Conservation (phyloP, 441 rosid species). For the Pelargonium cotyledonis region DNA sequence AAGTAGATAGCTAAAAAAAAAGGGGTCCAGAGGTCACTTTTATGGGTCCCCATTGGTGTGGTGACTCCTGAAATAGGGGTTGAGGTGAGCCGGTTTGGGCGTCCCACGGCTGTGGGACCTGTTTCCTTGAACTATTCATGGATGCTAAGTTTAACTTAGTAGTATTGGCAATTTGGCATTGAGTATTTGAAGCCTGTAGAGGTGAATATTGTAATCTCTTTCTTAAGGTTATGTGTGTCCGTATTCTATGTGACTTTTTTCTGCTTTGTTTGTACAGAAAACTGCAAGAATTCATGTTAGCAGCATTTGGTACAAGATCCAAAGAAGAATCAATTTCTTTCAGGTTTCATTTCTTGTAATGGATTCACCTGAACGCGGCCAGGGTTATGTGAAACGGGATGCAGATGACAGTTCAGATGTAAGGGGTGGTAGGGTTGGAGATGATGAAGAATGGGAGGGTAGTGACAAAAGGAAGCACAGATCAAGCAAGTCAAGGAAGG, state of each 20-base stretch:
- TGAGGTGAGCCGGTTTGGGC: too few relatives aligned
- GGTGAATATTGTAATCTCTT: background rate
- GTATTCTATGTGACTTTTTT: background rate
- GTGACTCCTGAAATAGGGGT: too few relatives aligned
- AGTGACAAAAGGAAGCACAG: conserved; percentile 62
- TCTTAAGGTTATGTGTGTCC: background rate
- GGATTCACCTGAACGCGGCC: conserved; percentile 62
- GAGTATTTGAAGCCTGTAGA: too few relatives aligned
- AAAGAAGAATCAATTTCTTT: background rate
- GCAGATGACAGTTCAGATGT: conserved; percentile 39
- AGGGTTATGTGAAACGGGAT: conserved; percentile 38
- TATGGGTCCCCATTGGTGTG: too few relatives aligned
- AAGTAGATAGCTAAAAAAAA: too few relatives aligned
- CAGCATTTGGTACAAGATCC: background rate
- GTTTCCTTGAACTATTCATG: too few relatives aligned
- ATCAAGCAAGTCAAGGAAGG: conserved; percentile 53
- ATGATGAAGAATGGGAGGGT: conserved; percentile 55
- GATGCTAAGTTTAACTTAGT: too few relatives aligned
- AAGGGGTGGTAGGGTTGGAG: conserved; percentile 43
- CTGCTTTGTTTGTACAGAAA: background rate
- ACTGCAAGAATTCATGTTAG: background rate
- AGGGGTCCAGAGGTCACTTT: too few relatives aligned
- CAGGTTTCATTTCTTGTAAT: conserved; percentile 21
- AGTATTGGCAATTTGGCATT: too few relatives aligned
- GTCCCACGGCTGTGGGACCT: too few relatives aligned